Base-by-base conservation (phyloP, 176 grass and related monocot species). In the Tuctoria greenei region DNA sequence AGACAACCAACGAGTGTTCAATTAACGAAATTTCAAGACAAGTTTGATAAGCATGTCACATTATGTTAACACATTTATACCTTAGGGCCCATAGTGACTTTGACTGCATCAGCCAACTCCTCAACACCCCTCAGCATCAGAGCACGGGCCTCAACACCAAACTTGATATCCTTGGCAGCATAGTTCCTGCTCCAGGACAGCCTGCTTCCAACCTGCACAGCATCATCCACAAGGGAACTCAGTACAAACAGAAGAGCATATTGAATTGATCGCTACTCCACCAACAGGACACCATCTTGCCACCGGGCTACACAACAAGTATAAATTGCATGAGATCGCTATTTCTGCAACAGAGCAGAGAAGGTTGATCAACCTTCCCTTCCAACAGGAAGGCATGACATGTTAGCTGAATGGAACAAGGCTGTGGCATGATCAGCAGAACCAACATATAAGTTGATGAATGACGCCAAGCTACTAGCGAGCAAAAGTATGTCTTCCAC, bases 61-160 rank as follows among this genome's bases (percentile, higher is more conserved):
- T 61, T 25, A 35, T 39, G 56, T 55, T 1, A 25, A 61, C 2
- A 26, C 20, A 41, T 36, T 34, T 18, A 83, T 88, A 98, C 95
- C 88, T 98, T 98, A n/a, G 95, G 95, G 60, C 95, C 91, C 95
- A 98, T 94, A 14, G 95, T 98, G 36, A 98, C 91, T 89, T 90
- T 98, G 2, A 98, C 95, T 2, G 95, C 95, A 88, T 98, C 95
- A 7, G 91, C 95, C 66, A 98, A 80, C 56, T 94, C 95, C 63
- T 94, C 95, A 24, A 98, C 95, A 34, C 95, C 91, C 82, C 75
- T 94, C 27, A 98, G 82, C 95, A 98, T 98, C 79, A 92, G 78
- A 44, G 95, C 86, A 70, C 95, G 95, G 69, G 91, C 95, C 64
- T 98, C 95, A 11, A 98, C 91, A 50, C 95, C 95, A 88, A 98